Percentiles rank a stretch among this genome's conserved stretches.
Evolutionary conservation across 2,329 filamentous ascomycete species (phyloP).

Genomic region (Microcyclosporella mali): DNA sequence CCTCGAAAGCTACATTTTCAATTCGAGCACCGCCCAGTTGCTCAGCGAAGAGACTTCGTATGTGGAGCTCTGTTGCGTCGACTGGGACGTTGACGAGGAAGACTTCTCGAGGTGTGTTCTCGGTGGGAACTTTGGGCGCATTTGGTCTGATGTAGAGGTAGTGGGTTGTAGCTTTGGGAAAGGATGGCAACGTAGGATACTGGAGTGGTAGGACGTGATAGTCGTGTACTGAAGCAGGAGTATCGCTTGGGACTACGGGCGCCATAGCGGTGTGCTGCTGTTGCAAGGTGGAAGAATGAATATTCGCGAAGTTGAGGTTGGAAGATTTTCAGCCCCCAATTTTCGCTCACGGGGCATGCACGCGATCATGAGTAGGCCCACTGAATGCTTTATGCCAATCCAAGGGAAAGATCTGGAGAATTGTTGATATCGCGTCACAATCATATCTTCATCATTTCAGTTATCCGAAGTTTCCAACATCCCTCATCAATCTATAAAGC

Average conservation of each 20-base stretch:
- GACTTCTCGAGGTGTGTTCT: conserved; percentile 69
- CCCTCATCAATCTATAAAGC: neutral
- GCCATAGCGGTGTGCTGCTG: conserved; percentile 3
- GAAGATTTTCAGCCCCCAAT: too few relatives aligned
- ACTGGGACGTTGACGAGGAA: conserved; percentile 87
- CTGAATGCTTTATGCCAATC: too few relatives aligned
- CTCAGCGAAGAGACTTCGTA: conserved; percentile 67
- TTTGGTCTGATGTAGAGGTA: conserved; percentile 84
- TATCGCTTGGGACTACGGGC: conserved; percentile 1
- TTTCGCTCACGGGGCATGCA: too few relatives aligned
- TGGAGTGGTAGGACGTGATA: conserved; percentile 65
- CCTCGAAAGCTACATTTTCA: conserved; percentile 70
- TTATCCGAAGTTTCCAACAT: too few relatives aligned
- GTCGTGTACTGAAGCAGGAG: conserved; percentile 43
- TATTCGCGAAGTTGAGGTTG: too few relatives aligned
- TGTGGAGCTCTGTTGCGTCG: conserved; percentile 71
- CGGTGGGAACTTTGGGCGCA: conserved; percentile 67
- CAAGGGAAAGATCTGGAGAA: too few relatives aligned
- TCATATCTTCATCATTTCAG: too few relatives aligned
- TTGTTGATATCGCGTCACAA: too few relatives aligned
- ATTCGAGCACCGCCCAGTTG: conserved; percentile 73
- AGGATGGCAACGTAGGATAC: conserved; percentile 59
- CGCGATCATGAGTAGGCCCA: too few relatives aligned
- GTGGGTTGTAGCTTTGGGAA: conserved; percentile 60
- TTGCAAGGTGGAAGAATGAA: too few relatives aligned